Evolutionary conservation across 2,329 filamentous ascomycete species (phyloP), one percentile per base, ranked within the genome.

Genomic region (Pestalotiopsis sp.): DNA sequence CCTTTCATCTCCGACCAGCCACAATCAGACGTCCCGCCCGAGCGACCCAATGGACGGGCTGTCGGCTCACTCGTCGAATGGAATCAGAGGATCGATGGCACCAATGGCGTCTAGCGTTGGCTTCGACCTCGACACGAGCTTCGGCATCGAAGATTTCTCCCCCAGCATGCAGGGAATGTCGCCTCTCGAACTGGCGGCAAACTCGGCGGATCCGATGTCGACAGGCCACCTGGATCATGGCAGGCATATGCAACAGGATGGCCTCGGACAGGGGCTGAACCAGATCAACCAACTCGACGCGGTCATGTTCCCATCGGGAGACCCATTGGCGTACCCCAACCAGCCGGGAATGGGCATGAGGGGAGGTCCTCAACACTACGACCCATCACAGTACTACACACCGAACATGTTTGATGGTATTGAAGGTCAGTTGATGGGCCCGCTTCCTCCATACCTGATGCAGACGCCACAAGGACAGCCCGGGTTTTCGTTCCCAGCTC

Each of bases 251-350:
- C 41, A 57, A 58, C 75, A 70, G 69, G 73, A 77, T 14, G 68
- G 70, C 1, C 74, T 68, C 2, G 70, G 72, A 3, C 75, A 75
- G 66, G 77, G 74, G 39, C 77, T 80, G 61, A 87, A 83, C 73
- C 81, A 82, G 4, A 82, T 94, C 17, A 88, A 92, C 71, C 92
- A 93, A 76, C 85, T 95, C 6, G 91, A 91, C 69, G 89, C 90
- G 3, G 89, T 95, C 81, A 94, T 95, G 91, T 95, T 95, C 75
- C 91, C 92, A 1, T 91, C 92, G 0, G 87, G 88, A 41, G 92
- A 95, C 74, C 92, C 93, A 0, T 92, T 95, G 71, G 91, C 91
- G 0, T 96, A 95, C 74, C 92, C 92, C 0, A 93, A 91, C 74
- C 92, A 93, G 72, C 90, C 92, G 0, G 88, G 92, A 82, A 90